phyloP scores from a whole-genome alignment of 2,329 filamentous ascomycete genomes.

The Myriosclerotinia duriaeana region DNA sequence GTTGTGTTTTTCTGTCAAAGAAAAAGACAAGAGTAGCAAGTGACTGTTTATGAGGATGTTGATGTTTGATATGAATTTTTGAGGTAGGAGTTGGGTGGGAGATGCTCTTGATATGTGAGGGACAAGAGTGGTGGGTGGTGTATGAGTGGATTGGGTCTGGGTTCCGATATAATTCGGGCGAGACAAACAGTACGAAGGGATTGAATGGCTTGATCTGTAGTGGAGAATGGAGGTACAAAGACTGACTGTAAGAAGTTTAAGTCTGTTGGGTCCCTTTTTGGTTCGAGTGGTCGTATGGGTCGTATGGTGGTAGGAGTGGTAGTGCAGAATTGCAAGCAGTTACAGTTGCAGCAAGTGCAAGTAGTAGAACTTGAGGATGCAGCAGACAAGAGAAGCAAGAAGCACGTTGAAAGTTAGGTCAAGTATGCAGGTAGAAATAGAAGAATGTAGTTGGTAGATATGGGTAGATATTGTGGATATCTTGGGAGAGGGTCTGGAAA shows the following conservation, averaged over 20 bases:
- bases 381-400: conserved; percentile 13
- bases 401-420: conserved; percentile 9
- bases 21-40: conserved; percentile 11
- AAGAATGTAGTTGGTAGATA: conserved; percentile 20
- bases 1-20: conserved; percentile 21
- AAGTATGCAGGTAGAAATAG: conserved; percentile 17
- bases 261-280: conserved; percentile 19
- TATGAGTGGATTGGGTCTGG: conserved; percentile 18
- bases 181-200: conserved; percentile 23
- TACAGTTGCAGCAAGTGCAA: conserved; percentile 11
- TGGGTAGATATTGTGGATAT: conserved; percentile 17
- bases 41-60: conserved; percentile 21
- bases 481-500: conserved; percentile 18
- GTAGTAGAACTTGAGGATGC: conserved; percentile 19
- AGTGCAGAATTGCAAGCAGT: conserved; percentile 18
- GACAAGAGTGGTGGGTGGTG: conserved; percentile 21
- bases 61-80: conserved; percentile 18
- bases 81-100: conserved; percentile 16
- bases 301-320: conserved; percentile 21
- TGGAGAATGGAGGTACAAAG: conserved; percentile 23
- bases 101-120: conserved; percentile 24
- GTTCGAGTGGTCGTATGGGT: conserved; percentile 22
- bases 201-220: conserved; percentile 20
- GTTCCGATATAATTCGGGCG: conserved; percentile 22
- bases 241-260: conserved; percentile 19